Conservation (phyloP, 2,329 filamentous ascomycete genomes). For the Microthyrium microscopicum region DNA sequence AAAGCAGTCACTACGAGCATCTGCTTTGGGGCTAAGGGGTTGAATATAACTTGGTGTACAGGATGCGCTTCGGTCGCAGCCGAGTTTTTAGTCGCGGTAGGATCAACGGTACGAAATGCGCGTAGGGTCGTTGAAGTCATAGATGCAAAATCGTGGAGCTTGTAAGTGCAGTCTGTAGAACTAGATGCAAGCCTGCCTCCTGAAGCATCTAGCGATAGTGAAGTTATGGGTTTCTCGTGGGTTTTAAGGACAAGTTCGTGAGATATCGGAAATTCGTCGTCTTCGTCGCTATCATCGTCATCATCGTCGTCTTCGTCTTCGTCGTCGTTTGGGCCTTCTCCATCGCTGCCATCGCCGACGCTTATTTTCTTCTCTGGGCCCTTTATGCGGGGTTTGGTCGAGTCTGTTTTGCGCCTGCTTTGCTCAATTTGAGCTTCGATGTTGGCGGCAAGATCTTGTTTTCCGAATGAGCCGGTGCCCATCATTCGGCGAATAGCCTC, state of each 20-base stretch:
- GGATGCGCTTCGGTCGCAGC: constrained; percentile 69
- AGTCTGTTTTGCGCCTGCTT: constrained; percentile 5
- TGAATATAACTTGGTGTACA: constrained; percentile 75
- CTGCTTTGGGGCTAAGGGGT: constrained; percentile 59
- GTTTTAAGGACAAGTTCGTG: constrained; percentile 89
- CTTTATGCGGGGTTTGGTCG: constrained; percentile 1
- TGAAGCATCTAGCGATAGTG: constrained; percentile 66
- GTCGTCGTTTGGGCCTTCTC: constrained; percentile 19
- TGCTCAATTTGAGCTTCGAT: constrained; percentile 9
- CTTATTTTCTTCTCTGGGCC: constrained; percentile 9
- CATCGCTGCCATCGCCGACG: constrained; percentile 15
- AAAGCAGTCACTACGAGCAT: constrained; percentile 81
- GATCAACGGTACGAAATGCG: constrained; percentile 84
- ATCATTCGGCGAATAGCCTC: constrained; percentile 6
- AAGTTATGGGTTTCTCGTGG: constrained; percentile 75
- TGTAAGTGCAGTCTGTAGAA: constrained; percentile 78
- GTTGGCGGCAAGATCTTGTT: constrained; percentile 6
- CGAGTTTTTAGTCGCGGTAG: constrained; percentile 49
- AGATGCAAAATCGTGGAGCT: constrained; percentile 85
- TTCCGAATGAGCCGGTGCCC: constrained; percentile 8
- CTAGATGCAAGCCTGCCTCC: constrained; percentile 78
- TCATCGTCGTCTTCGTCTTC: constrained; percentile 38
- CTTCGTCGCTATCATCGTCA: constrained; percentile 49
- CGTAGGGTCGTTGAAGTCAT: constrained; percentile 92
- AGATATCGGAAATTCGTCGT: constrained; percentile 79